phyloP scores from a whole-genome alignment of 495 filamentous ascomycete species.

The Glarea lozoyensis region DNA sequence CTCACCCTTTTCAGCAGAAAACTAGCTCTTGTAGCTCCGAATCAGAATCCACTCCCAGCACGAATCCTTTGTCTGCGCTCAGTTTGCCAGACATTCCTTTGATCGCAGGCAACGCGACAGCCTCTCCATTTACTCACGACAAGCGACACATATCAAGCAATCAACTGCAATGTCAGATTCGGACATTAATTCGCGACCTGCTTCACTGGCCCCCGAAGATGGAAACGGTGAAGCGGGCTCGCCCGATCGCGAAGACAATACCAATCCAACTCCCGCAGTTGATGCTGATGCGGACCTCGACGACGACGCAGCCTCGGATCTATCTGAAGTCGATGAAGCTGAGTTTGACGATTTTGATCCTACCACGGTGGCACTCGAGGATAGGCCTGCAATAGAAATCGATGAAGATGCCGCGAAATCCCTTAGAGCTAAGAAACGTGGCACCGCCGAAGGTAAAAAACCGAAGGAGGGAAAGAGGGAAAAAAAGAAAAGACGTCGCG shows the following conservation, averaged over 20 bases:
- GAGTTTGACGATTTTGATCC: constrained; percentile 91
- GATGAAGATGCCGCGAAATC: constrained; percentile 77
- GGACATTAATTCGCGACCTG: constrained; percentile 22
- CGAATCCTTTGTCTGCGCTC: too few species aligned
- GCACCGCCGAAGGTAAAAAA: constrained; percentile 60
- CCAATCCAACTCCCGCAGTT: constrained; percentile 23
- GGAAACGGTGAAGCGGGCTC: constrained; percentile 38
- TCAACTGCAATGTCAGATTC: constrained; percentile 21
- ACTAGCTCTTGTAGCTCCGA: too few species aligned
- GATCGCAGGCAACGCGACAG: neutral
- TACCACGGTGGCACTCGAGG: constrained; percentile 63
- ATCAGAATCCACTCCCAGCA: neutral
- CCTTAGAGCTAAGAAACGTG: constrained; percentile 69
- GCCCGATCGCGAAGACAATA: constrained; percentile 29
- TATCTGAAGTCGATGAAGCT: constrained; percentile 92
- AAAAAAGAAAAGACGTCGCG: constrained; percentile 55
- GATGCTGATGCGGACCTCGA: constrained; percentile 30
- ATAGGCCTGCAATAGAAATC: constrained; percentile 67
- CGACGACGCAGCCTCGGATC: constrained; percentile 58
- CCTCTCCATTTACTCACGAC: neutral
- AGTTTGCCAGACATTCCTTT: too few species aligned
- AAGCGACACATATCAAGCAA: neutral
- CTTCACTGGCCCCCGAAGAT: constrained; percentile 29
- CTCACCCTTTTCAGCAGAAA: too few species aligned
- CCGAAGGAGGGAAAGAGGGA: constrained; percentile 68